phyloP scores from a whole-genome alignment of 176 grass and related monocot species.

The Alloteropsis semialata region DNA sequence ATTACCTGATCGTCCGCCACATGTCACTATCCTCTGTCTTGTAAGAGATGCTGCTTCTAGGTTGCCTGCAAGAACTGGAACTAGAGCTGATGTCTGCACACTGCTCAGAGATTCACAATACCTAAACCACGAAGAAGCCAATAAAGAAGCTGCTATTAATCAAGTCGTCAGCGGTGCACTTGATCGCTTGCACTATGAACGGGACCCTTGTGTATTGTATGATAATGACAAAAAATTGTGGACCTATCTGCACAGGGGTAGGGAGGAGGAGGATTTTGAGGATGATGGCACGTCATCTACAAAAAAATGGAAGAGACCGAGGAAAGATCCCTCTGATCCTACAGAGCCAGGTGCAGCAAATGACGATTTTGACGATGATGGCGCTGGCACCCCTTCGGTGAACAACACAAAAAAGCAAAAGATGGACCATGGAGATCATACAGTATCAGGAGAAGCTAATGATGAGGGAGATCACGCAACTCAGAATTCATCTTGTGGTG shows the following conservation, averaged over 20 bases:
- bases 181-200: constrained; percentile 94
- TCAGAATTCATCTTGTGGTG: constrained; percentile 29
- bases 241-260: constrained; percentile 95
- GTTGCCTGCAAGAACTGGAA: constrained; percentile 89
- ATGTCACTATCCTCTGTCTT: constrained; percentile 97
- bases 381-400: constrained; percentile 39
- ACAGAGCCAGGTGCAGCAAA: constrained; percentile 43
- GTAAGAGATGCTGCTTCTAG: constrained; percentile 95
- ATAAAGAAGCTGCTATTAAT: constrained; percentile 76
- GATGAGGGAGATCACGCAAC: constrained; percentile 34
- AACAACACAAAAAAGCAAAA: constrained; percentile 38
- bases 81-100: constrained; percentile 97
- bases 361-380: constrained; percentile 54
- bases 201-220: constrained; percentile 94
- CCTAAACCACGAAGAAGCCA: constrained; percentile 73
- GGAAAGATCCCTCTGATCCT: constrained; percentile 75
- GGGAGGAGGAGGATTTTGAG: constrained; percentile 99
- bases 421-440: constrained; percentile 31
- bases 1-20: constrained; percentile 86
- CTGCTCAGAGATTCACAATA: constrained; percentile 96
- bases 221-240: constrained; percentile 98
- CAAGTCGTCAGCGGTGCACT: constrained; percentile 98
- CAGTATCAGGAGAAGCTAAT: constrained; percentile 47
- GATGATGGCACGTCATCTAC: constrained; percentile 97
- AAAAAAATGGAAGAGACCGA: constrained; percentile 98